Evolutionary conservation across 225 moss, liverwort and hornwort species (phyloP), one percentile per base, ranked within the genome.

Genomic region (Bryum argenteum): DNA sequence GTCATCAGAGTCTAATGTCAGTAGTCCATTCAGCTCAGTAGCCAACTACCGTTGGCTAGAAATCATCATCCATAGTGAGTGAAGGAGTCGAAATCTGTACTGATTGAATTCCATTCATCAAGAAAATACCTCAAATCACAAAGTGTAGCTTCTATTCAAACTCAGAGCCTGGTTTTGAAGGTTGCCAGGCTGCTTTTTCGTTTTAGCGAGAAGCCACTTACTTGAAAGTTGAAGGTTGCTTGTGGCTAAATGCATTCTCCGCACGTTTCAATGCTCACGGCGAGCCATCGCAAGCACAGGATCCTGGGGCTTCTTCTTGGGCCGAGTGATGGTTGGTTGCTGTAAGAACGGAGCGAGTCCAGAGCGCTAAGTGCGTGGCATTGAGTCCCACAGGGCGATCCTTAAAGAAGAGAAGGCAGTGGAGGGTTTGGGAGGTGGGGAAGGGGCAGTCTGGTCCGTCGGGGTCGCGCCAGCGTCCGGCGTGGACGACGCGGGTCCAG

Each of bases 401-500:
- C 65, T 98, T 98, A 70, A 88, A 83, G 40, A 94, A 89, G 0
- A 85, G 17, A 0, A 98, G 67, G 40, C 98, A 98, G 12, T 63
- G 15, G 15, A 91, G 78, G 8, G 77, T 82, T 53, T 92, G 74
- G 0, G 76, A 54, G 0, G 69, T 9, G 0, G 88, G 75, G 2
- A 78, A 83, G 0, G 92, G 92, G 6, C 98, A 98, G 20, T 94
- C 67, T 0, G 92, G 94, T 8, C 98, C 98, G 2, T 79, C 37
- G 0, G 83, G 53, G 21, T 98, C 94, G 8, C 80, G 78, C 98
- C 98, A 98, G 1, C 62, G 72, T 1, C 94, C 98, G 18, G 80
- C 82, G 8, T 94, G 89, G 0, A 80, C 11, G 26, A 94, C 15
- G 0, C 70, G 56, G 0, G 84, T 63, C 98, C 98, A 98, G 17